Conservation (phyloP, 176 grass and related monocot species). For the Avena atlantica region DNA sequence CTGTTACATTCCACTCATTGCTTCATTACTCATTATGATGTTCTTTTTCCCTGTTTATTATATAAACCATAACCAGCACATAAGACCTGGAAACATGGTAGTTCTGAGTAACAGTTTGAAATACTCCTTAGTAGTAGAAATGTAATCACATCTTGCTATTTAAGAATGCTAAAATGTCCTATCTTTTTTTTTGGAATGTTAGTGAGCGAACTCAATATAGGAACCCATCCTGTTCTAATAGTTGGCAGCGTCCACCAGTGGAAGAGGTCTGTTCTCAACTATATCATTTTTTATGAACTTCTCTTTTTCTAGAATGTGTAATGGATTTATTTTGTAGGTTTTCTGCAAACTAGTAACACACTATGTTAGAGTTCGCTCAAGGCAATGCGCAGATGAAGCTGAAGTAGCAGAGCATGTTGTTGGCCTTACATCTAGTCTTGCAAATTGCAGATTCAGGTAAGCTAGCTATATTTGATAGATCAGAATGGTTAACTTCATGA, state of each 20-base stretch:
- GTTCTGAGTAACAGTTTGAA: not conserved
- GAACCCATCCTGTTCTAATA: conserved; percentile 56
- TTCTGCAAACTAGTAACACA: conserved; percentile 79
- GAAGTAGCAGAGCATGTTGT: conserved; percentile 91
- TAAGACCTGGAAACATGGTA: not conserved
- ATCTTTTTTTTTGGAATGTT: conserved; percentile 17
- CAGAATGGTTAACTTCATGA: not conserved
- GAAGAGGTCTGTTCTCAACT: conserved; percentile 63
- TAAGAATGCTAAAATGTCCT: conserved; percentile 12
- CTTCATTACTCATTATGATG: not conserved
- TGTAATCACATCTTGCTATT: not conserved
- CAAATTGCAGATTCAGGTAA: conserved; percentile 78
- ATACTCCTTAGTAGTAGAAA: not conserved
- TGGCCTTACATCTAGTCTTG: conserved; percentile 84
- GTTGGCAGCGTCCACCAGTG: conserved; percentile 71
- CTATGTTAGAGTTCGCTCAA: conserved; percentile 77
- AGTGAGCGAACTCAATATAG: conserved; percentile 88
- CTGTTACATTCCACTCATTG: not conserved
- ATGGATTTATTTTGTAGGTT: conserved; percentile 44
- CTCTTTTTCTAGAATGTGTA: conserved; percentile 22
- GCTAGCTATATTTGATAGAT: conserved; percentile 34
- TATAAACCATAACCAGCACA: not conserved
- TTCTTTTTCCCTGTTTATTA: not conserved
- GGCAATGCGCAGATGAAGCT: conserved; percentile 89
- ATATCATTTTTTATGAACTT: conserved; percentile 16